These are phyloP conservation scores for Saccharomyces kudriavzevii DNA, from an alignment of 805 yeast species.

Conservation along the genomic window DNA sequence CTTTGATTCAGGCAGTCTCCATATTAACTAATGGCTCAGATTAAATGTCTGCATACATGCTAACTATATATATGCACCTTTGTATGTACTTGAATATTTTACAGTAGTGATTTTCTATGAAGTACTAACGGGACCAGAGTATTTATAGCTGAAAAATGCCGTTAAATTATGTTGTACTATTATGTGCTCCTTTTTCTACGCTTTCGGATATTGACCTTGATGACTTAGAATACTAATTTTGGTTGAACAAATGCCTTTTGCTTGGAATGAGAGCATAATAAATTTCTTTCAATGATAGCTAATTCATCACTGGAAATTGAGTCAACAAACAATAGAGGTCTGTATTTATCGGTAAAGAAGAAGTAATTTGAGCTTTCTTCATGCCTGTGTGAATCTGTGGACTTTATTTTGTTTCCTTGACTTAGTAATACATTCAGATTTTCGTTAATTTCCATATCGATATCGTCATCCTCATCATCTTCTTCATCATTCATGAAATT, in stretches of 20 bases:
- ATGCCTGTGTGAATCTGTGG: conserved; percentile 18
- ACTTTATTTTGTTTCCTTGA: conserved; percentile 9
- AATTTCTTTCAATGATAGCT: conserved; percentile 70
- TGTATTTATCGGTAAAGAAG: conserved; percentile 70
- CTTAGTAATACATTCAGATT: conserved; percentile 5
- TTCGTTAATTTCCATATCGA: conserved; percentile 19
- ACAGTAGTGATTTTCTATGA: background rate
- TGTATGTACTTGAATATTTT: background rate
- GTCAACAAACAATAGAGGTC: conserved; percentile 59
- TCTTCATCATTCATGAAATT: conserved; percentile 29
- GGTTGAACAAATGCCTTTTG: conserved; percentile 60
- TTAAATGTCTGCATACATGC: background rate
- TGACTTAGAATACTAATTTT: conserved; percentile 39
- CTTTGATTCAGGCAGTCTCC: background rate
- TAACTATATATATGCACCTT: background rate
- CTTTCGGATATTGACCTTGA: background rate
- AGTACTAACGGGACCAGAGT: background rate
- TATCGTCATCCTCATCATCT: conserved; percentile 28
- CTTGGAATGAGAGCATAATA: conserved; percentile 41
- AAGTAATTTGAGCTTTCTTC: conserved; percentile 40
- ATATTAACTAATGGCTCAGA: background rate
- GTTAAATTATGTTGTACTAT: background rate
- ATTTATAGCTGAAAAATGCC: background rate
- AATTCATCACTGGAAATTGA: conserved; percentile 48
- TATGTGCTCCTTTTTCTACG: background rate